Percentiles rank a stretch among this genome's conserved stretches.
These are phyloP conservation scores for Lipomyces chichibuensis DNA, from an alignment of 805 yeast species.

Conservation along the genomic window DNA sequence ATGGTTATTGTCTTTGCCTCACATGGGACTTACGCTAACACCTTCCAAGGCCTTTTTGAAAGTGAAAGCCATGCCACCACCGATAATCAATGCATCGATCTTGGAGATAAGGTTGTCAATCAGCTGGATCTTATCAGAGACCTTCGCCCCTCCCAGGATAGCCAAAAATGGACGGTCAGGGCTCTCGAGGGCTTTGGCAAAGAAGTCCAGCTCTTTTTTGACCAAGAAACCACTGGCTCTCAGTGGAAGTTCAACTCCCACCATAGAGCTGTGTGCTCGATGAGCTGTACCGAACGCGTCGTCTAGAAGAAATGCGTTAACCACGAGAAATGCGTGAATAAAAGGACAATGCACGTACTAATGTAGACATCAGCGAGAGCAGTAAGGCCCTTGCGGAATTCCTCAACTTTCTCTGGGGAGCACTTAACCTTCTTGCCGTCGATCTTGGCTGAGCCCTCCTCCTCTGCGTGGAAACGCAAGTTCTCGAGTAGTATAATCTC, in stretches of 20 bases:
- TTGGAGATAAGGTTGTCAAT: conserved; percentile 92
- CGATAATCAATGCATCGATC: conserved; percentile 91
- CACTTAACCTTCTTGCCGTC: conserved; percentile 95
- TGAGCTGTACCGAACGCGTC: conserved; percentile 99
- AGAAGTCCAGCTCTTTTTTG: conserved; percentile 95
- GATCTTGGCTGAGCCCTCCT: conserved; percentile 86
- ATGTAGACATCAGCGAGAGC: conserved; percentile 95
- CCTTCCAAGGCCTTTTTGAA: conserved; percentile 90
- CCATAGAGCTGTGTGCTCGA: conserved; percentile 99
- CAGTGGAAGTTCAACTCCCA: conserved; percentile 92
- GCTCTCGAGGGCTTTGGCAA: conserved; percentile 97
- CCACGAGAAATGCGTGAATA: neutral
- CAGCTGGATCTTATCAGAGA: conserved; percentile 96
- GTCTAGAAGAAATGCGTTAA: conserved; percentile 45
- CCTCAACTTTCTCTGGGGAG: conserved; percentile 75
- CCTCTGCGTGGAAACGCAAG: conserved; percentile 96
- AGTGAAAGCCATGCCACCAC: conserved; percentile 99
- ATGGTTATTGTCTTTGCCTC: neutral
- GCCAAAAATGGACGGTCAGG: conserved; percentile 98
- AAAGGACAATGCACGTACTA: conserved; percentile 34
- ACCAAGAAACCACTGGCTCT: conserved; percentile 98
- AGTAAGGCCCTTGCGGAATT: conserved; percentile 88
- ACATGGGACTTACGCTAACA: conserved; percentile 49
- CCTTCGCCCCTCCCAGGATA: conserved; percentile 99
- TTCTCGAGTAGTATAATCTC: conserved; percentile 90